These are phyloP conservation scores for Sporisorium iseilematis-ciliati DNA, from an alignment of 1,284 basidiomycete genomes.

Conservation along the genomic window DNA sequence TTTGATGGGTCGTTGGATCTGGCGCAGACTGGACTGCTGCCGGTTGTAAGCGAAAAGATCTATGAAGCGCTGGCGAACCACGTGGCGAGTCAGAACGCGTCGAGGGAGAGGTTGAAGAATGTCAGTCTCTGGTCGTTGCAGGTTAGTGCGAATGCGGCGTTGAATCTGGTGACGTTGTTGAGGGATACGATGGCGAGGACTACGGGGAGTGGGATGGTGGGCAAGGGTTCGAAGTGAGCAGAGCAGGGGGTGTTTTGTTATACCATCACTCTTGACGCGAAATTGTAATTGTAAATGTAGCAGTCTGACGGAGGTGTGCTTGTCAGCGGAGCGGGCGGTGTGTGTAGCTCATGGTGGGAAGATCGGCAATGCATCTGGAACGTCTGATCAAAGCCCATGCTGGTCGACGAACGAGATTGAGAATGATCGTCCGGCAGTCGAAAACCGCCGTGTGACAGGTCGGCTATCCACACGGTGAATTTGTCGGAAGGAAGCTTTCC, in stretches of 20 bases:
- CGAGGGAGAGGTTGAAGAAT: constrained; percentile 58
- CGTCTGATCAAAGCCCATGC: background rate
- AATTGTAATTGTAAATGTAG: background rate
- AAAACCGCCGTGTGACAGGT: too few species aligned
- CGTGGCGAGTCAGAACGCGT: constrained; percentile 64
- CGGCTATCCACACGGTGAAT: background rate
- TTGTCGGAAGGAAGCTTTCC: constrained; percentile 14
- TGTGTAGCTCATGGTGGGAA: too few species aligned
- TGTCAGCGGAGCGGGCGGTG: too few species aligned
- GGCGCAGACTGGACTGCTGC: constrained; percentile 66
- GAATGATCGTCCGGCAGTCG: background rate
- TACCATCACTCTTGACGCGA: background rate
- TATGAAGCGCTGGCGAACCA: constrained; percentile 68
- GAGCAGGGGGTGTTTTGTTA: background rate
- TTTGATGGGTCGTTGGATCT: constrained; percentile 69
- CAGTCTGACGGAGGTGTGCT: too few species aligned
- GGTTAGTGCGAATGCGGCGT: constrained; percentile 47
- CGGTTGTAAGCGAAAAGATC: constrained; percentile 66
- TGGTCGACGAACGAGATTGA: background rate
- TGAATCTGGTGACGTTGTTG: constrained; percentile 45
- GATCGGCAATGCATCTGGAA: too few species aligned
- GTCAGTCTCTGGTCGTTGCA: constrained; percentile 65
- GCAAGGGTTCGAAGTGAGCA: constrained; percentile 3
- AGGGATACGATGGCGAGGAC: constrained; percentile 47
- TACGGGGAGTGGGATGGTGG: constrained; percentile 11